phyloP scores from a whole-genome alignment of 148 eudicot species.

The Heliamphora exappendiculata region DNA sequence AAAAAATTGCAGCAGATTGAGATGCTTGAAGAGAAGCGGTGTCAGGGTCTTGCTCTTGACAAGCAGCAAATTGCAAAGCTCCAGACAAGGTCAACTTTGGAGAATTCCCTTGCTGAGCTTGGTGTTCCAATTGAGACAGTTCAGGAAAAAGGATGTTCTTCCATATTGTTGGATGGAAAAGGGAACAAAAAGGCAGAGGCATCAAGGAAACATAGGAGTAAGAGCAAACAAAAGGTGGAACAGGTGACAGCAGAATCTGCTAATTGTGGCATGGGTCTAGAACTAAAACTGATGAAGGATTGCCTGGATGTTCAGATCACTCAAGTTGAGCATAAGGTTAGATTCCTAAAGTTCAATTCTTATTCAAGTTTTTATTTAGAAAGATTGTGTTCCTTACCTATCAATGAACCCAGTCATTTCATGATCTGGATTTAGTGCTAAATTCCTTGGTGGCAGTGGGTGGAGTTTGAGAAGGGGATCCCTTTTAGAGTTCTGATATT shows the following conservation, averaged over 20 bases:
- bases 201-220: conserved; percentile 66
- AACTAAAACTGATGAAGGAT: conserved; percentile 26
- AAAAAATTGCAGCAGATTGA: conserved; percentile 99
- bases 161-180: conserved; percentile 39
- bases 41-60: conserved; percentile 73
- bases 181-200: conserved; percentile 44
- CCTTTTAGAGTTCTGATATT: background rate
- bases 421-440: background rate
- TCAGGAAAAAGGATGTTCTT: conserved; percentile 27
- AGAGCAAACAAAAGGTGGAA: conserved; percentile 48
- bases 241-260: conserved; percentile 23
- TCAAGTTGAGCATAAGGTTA: conserved; percentile 43
- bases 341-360: background rate
- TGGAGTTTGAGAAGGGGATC: background rate
- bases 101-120: conserved; percentile 71
- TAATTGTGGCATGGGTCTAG: conserved; percentile 22
- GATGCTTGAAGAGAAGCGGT: conserved; percentile 77
- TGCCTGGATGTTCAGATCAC: conserved; percentile 26
- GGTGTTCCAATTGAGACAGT: conserved; percentile 56
- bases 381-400: background rate
- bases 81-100: conserved; percentile 44
- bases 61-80: conserved; percentile 91
- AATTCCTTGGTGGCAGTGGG: background rate
- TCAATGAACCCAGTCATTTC: background rate
- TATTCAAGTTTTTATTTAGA: background rate